Evolutionary conservation across 1,284 basidiomycete genomes (phyloP).

Genomic region (Ceratobasidium sp.): DNA sequence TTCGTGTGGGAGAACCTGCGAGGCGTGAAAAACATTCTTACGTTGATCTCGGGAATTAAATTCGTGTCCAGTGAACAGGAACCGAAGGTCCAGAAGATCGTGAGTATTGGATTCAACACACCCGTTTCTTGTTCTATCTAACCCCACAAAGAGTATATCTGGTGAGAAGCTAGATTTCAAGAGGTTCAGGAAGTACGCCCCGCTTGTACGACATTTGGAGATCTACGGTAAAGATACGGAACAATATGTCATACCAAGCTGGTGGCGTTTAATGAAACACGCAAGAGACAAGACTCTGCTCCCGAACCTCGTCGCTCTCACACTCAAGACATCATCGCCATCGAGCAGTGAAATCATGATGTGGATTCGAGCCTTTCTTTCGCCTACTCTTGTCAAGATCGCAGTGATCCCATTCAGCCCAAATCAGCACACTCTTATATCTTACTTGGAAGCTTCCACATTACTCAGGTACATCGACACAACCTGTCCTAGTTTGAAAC

Average conservation of each 20-base stretch:
- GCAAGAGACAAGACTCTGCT: not conserved
- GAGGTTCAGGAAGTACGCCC: not conserved
- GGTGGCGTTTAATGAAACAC: not conserved
- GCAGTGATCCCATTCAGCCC: not conserved
- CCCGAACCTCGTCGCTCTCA: not conserved
- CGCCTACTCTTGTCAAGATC: not conserved
- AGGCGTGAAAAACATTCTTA: not conserved
- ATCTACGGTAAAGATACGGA: not conserved
- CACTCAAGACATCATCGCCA: not conserved
- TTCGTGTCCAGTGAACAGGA: not conserved
- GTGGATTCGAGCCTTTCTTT: constrained; percentile 10
- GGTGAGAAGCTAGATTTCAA: not conserved
- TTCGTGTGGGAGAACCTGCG: not conserved
- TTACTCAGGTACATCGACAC: not conserved
- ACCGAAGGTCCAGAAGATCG: not conserved
- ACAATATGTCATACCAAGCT: not conserved
- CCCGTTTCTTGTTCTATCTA: not conserved
- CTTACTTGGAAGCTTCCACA: not conserved
- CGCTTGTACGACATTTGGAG: not conserved
- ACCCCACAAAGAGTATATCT: not conserved
- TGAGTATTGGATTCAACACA: not conserved
- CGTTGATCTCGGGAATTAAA: not conserved
- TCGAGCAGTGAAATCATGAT: not conserved
- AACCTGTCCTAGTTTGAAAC: not conserved
- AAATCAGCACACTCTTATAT: not conserved